Evolutionary conservation across 306 rosid genomes (phyloP), one percentile per base, ranked within the genome.

Genomic region (Trifolium dubium): DNA sequence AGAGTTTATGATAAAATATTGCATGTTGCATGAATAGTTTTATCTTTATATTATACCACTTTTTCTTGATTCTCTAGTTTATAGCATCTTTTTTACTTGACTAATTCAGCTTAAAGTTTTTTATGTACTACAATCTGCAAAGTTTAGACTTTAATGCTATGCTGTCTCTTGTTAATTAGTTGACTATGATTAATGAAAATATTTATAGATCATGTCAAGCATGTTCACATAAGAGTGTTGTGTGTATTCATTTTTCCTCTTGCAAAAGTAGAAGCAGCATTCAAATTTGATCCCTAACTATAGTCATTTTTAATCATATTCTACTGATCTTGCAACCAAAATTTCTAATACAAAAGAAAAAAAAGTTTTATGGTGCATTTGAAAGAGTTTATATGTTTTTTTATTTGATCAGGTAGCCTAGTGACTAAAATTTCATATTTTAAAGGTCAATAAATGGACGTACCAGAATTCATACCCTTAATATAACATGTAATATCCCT

Each of bases 11-110:
- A 58, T 58, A 58, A 58, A 58, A 58, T 58, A 58, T 58, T 30
- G 9, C 64, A 30, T 58, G 64, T 58, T 30, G 64, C 17, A 29
- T 58, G 60, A 58, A 12, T 58, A 58, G 0, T 30, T 5, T 28
- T 58, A 4, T 30, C 5, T 58, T 58, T 29, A 19, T 29, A 30
- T 58, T 11, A 12, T 30, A 58, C 37, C 17, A 56, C 39, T 18
- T 54, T 14, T 3, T 18, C 19, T 9, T 54, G 61, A 54, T 54
- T 54, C 31, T 54, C 32, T 30, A 29, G 13, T 29, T 15, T 58
- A 54, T 19, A 13, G 37, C 64, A 58, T 29, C 64, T 12, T 58
- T 58, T 58, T 58, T 58, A 58, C 64, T 58, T 58, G 64, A 58
- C 64, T 58, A 58, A 30, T 58, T 58, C 64, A 58, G 18, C 39